A percentile compares a stretch with the other conserved stretches of the same genome.
Conservation (phyloP, 495 filamentous ascomycete species). For the Astrocystis sublimbata region DNA sequence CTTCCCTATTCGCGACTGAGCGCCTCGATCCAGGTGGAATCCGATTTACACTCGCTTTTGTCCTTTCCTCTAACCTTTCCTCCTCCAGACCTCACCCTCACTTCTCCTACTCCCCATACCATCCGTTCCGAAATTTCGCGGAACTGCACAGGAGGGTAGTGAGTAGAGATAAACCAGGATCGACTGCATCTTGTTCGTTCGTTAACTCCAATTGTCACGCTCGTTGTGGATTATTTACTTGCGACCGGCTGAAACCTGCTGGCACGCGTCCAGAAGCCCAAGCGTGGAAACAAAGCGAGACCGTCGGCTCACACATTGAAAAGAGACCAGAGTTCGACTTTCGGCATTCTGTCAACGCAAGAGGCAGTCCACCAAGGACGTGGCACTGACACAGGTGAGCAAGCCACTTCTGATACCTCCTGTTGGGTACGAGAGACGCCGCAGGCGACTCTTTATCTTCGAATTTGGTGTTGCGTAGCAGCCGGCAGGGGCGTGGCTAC, state of each 20-base stretch:
- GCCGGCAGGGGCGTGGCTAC: constrained; percentile 4
- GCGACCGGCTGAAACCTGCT: background rate
- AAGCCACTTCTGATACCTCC: background rate
- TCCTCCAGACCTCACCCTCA: constrained; percentile 24
- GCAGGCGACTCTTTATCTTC: too few species aligned
- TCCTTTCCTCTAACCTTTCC: constrained; percentile 21
- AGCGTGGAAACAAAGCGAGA: constrained; percentile 7
- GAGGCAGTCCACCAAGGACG: background rate
- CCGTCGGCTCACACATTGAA: background rate
- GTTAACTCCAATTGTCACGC: constrained; percentile 28
- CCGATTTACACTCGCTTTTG: constrained; percentile 36
- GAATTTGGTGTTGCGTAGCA: too few species aligned
- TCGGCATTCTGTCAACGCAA: background rate
- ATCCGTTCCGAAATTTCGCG: constrained; percentile 12
- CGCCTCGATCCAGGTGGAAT: constrained; percentile 18
- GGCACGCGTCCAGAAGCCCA: background rate
- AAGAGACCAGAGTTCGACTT: background rate
- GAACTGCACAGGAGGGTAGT: constrained; percentile 1
- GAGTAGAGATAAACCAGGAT: constrained; percentile 16
- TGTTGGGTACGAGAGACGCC: too few species aligned
- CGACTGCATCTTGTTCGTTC: constrained; percentile 28
- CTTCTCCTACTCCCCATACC: constrained; percentile 23
- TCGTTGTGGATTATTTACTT: background rate
- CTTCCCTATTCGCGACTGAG: constrained; percentile 10
- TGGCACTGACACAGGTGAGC: constrained; percentile 6